Evolutionary conservation across 1,284 basidiomycete genomes (phyloP).

Genomic region (Irpex sp.): DNA sequence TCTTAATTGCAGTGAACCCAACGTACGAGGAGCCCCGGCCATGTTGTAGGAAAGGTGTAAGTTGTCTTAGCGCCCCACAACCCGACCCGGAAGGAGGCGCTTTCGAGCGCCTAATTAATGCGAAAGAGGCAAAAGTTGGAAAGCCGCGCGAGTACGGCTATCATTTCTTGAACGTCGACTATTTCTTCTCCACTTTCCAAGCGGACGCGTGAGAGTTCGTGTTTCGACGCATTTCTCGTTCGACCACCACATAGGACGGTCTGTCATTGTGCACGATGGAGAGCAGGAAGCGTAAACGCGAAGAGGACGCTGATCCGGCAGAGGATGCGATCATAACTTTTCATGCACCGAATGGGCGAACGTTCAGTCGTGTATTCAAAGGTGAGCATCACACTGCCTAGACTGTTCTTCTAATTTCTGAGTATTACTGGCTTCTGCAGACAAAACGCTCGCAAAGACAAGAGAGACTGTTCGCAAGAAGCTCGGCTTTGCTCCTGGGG

Average conservation of each 20-base stretch:
- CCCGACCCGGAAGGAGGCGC: not conserved
- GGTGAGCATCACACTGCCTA: slow-evolving; percentile 14
- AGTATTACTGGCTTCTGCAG: slow-evolving; percentile 28
- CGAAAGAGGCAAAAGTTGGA: not conserved
- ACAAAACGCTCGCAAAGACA: slow-evolving; percentile 51
- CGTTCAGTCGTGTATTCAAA: slow-evolving; percentile 25
- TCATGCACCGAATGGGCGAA: slow-evolving; percentile 20
- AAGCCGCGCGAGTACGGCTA: not conserved
- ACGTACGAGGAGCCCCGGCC: slow-evolving; percentile 30
- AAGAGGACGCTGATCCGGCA: slow-evolving; percentile 17
- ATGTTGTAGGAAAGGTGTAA: slow-evolving; percentile 23
- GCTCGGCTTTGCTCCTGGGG: slow-evolving; percentile 39
- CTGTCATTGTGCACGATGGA: slow-evolving; percentile 28
- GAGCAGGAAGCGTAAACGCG: slow-evolving; percentile 39
- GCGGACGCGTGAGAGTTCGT: not conserved
- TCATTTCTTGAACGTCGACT: not conserved
- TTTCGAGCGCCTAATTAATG: not conserved
- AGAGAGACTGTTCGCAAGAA: slow-evolving; percentile 55
- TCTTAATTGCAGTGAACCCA: not conserved
- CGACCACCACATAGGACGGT: not conserved
- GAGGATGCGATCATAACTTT: slow-evolving; percentile 21
- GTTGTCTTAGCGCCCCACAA: not conserved
- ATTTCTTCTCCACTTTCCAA: not conserved
- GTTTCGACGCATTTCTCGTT: not conserved
- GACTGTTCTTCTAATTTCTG: not conserved